Evolutionary conservation across 768 basidiomycete genomes (phyloP).

Genomic region (Mycena indigotica): DNA sequence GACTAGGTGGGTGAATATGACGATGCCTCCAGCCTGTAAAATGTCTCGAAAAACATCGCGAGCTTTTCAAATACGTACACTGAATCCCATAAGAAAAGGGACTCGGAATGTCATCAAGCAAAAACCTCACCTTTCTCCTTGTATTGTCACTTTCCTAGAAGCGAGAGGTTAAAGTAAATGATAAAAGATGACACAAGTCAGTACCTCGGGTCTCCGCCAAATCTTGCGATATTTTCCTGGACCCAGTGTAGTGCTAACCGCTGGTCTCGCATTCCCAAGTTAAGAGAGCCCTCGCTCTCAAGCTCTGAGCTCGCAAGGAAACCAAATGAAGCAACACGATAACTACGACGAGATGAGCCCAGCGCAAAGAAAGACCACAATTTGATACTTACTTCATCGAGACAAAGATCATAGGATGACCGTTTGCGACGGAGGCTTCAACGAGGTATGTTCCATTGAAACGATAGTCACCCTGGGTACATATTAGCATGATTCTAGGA

Average conservation of each 20-base stretch:
- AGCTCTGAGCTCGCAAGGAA: background rate
- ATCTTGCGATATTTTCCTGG: background rate
- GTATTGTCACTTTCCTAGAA: background rate
- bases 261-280: background rate
- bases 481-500: background rate
- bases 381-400: constrained; percentile 2
- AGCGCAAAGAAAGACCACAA: too few species aligned
- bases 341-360: background rate
- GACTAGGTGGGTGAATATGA: background rate
- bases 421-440: constrained; percentile 1
- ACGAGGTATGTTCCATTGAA: constrained; percentile 2
- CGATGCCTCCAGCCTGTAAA: background rate
- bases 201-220: background rate
- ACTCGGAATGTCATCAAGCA: background rate
- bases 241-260: background rate
- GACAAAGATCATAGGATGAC: background rate
- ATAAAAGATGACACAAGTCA: background rate
- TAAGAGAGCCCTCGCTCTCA: background rate
- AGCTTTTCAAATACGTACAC: too few species aligned
- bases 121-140: background rate
- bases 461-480: background rate
- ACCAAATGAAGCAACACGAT: background rate
- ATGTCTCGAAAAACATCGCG: too few species aligned
- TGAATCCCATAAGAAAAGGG: background rate
- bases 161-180: background rate